Conservation (phyloP, 306 rosid species). For the Vigna angularis region DNA sequence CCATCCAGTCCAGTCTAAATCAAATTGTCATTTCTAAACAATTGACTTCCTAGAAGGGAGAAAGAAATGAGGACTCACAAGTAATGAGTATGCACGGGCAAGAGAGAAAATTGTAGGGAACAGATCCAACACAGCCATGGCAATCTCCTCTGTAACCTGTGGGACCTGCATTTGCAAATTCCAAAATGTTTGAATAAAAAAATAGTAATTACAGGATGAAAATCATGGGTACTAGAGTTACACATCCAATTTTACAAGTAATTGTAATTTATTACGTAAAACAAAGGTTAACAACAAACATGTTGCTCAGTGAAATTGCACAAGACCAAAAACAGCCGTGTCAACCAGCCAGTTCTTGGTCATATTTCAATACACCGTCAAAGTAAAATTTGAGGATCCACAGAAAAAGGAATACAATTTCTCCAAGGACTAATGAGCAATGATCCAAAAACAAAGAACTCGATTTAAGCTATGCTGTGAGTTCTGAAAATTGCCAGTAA, state of each 20-base stretch:
- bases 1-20: not conserved
- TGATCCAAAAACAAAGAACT: not conserved
- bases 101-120: conserved; percentile 84
- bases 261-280: conserved; percentile 4
- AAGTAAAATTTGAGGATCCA: conserved; percentile 4
- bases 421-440: not conserved
- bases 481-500: conserved; percentile 27
- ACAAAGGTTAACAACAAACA: not conserved
- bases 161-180: conserved; percentile 73
- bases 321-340: conserved; percentile 1
- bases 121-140: conserved; percentile 83
- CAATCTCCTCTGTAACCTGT: conserved; percentile 96
- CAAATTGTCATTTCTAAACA: not conserved
- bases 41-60: conserved; percentile 14
- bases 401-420: not conserved
- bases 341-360: not conserved
- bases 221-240: conserved; percentile 2
- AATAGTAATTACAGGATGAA: conserved; percentile 7
- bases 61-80: conserved; percentile 62
- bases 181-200: not conserved
- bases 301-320: not conserved
- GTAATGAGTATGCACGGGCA: conserved; percentile 73
- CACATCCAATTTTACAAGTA: conserved; percentile 23
- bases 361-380: not conserved
- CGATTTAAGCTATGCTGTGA: not conserved